Evolutionary conservation across 202 grass and related monocot species (phyloP).

Genomic region (Zizania palustris): DNA sequence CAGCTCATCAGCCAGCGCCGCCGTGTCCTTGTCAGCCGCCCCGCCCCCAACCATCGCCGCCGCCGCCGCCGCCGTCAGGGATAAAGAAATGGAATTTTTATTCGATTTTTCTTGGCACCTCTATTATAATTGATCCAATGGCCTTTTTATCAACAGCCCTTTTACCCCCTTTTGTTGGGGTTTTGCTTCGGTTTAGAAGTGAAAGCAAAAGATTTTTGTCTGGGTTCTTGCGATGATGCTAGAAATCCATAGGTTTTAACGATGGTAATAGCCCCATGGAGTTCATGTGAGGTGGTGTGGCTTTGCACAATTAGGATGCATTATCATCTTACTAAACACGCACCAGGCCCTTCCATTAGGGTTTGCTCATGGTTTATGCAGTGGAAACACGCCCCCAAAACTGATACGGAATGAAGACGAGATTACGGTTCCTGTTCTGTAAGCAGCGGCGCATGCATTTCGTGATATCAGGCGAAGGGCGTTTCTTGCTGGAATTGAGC

Average conservation of each 20-base stretch:
- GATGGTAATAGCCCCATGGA: slow-evolving; percentile 48
- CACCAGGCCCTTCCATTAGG: slow-evolving; percentile 29
- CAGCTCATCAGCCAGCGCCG: slow-evolving; percentile 46
- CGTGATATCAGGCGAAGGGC: background rate
- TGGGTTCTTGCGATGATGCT: slow-evolving; percentile 46
- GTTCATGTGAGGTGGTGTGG: slow-evolving; percentile 45
- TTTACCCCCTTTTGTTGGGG: slow-evolving; percentile 26
- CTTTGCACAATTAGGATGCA: slow-evolving; percentile 25
- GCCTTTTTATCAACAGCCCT: slow-evolving; percentile 39
- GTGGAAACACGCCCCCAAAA: background rate
- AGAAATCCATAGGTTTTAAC: slow-evolving; percentile 61
- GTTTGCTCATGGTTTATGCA: slow-evolving; percentile 33
- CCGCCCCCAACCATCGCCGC: slow-evolving; percentile 21
- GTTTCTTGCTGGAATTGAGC: background rate
- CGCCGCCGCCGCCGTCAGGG: slow-evolving; percentile 18
- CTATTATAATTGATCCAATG: slow-evolving; percentile 30
- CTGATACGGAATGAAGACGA: too few relatives aligned
- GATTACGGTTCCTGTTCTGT: too few relatives aligned
- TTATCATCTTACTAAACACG: slow-evolving; percentile 23
- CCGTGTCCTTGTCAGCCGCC: slow-evolving; percentile 32
- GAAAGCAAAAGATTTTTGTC: slow-evolving; percentile 35
- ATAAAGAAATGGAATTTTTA: slow-evolving; percentile 49
- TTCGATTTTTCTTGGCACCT: slow-evolving; percentile 44
- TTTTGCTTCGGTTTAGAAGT: slow-evolving; percentile 42
- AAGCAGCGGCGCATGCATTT: slow-evolving; percentile 15